Evolutionary conservation across 257 asterid species (phyloP).

Genomic region (Primulina huaijiensis): DNA sequence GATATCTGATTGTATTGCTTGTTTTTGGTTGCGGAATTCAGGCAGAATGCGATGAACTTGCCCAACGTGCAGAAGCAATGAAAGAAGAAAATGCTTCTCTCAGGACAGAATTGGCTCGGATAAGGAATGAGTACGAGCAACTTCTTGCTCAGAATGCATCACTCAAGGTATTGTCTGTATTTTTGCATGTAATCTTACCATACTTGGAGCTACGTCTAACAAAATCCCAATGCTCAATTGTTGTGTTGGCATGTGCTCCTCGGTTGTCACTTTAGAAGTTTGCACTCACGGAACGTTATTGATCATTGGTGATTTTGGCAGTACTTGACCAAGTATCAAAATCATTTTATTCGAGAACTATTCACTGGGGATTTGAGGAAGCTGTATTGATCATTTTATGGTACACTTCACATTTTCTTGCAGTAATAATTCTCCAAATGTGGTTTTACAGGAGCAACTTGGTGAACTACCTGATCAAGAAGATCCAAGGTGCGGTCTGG

Average conservation of each 20-base stretch:
- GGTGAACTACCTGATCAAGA: constrained; percentile 52
- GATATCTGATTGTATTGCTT: constrained; percentile 21
- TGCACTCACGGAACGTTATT: neutral
- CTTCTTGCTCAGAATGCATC: constrained; percentile 76
- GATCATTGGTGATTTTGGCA: neutral
- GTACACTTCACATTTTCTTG: neutral
- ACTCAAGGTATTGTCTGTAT: constrained; percentile 61
- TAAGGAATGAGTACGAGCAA: constrained; percentile 69
- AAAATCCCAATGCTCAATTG: neutral
- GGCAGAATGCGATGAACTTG: constrained; percentile 98
- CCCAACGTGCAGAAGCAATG: constrained; percentile 73
- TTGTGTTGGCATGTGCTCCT: neutral
- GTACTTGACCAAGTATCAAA: neutral
- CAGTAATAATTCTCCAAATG: constrained; percentile 2
- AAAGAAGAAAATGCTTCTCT: constrained; percentile 82
- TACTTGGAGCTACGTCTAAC: neutral
- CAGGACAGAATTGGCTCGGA: constrained; percentile 70
- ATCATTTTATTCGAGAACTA: neutral
- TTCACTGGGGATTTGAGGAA: neutral
- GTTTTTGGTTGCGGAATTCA: constrained; percentile 30
- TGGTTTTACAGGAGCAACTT: constrained; percentile 59
- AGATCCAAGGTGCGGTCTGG: constrained; percentile 42
- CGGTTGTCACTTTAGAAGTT: neutral
- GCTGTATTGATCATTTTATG: neutral
- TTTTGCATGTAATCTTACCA: neutral